Conservation (phyloP, 1,284 basidiomycete genomes). For the Apiotrichum domesticum region DNA sequence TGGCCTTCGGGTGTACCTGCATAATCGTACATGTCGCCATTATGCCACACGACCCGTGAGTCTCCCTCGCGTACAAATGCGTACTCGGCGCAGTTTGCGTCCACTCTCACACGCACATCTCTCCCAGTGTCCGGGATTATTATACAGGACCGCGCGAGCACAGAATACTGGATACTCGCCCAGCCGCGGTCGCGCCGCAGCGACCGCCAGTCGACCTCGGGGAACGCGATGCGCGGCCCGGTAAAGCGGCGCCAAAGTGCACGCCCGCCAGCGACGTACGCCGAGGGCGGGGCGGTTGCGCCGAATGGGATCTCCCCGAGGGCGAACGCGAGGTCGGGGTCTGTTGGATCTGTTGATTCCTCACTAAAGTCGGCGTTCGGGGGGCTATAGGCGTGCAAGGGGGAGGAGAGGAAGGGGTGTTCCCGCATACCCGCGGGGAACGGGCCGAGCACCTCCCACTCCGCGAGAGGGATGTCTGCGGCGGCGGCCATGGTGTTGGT, state of each 20-base stretch:
- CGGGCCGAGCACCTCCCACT: conserved; percentile 32
- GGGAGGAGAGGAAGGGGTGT: conserved; percentile 33
- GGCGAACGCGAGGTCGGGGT: conserved; percentile 34
- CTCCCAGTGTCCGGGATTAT: conserved; percentile 6
- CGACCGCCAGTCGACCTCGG: conserved; percentile 30
- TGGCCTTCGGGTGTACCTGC: conserved; percentile 17
- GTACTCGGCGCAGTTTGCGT: conserved; percentile 36
- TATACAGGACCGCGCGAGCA: conserved; percentile 27
- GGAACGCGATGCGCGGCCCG: conserved; percentile 21
- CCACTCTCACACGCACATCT: conserved; percentile 22
- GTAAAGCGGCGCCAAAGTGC: conserved; percentile 34
- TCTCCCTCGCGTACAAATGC: conserved; percentile 28
- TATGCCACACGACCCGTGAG: conserved; percentile 28
- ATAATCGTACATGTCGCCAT: conserved; percentile 42
- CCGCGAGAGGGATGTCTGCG: no score
- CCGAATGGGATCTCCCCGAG: conserved; percentile 11
- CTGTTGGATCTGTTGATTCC: neutral
- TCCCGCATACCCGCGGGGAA: conserved; percentile 44
- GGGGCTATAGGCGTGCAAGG: conserved; percentile 28
- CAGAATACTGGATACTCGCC: conserved; percentile 39
- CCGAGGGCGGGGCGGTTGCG: conserved; percentile 25
- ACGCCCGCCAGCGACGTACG: conserved; percentile 28
- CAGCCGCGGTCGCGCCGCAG: conserved; percentile 42
- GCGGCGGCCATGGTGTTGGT: no score
- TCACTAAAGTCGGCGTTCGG: neutral